phyloP scores from a whole-genome alignment of 73 alveolate species.

The Tetrahymena elliotti region DNA sequence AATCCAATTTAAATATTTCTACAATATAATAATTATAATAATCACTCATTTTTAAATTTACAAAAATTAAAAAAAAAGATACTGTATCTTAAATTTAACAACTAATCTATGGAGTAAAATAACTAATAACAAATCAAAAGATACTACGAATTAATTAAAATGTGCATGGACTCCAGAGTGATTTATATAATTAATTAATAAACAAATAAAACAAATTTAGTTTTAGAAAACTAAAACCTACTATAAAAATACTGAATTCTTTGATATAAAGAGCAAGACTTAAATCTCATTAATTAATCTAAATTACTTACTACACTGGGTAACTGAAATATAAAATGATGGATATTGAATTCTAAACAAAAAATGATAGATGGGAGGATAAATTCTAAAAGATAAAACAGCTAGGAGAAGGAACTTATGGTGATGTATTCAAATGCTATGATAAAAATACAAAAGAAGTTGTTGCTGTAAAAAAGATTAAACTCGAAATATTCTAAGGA shows the following conservation, averaged over 20 bases:
- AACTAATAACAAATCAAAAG: background rate
- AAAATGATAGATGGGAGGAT: slow-evolving; percentile 17
- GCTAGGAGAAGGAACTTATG: slow-evolving; percentile 79
- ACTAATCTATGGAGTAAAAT: background rate
- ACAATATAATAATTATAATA: background rate
- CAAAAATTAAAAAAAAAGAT: background rate
- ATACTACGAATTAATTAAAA: background rate
- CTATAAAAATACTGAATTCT: background rate
- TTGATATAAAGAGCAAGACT: background rate
- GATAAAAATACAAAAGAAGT: slow-evolving; percentile 52
- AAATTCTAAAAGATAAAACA: slow-evolving; percentile 49
- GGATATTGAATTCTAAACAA: background rate
- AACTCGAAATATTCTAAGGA: slow-evolving; percentile 42
- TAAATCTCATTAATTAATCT: background rate
- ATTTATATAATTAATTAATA: no score
- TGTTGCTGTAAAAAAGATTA: slow-evolving; percentile 69
- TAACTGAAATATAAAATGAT: background rate
- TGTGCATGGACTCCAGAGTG: background rate
- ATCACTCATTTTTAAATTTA: no score
- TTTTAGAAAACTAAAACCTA: background rate
- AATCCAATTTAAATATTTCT: background rate
- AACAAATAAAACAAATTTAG: background rate
- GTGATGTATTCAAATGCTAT: slow-evolving; percentile 62
- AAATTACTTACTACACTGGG: background rate
- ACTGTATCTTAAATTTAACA: background rate